Evolutionary conservation across 306 rosid species (phyloP).

Genomic region (Cucumis sativus): Cucumber_9930_V3 NC_026658.2:25244501-25245000

Average conservation of each 20-base stretch:
- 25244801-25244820: not conserved
- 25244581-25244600: not conserved
- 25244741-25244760: not conserved
- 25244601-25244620: not conserved
- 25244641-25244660: not conserved
- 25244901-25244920: not conserved
- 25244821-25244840: not conserved
- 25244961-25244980: not conserved
- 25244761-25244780: not conserved
- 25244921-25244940: not conserved
- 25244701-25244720: constrained; percentile 74
- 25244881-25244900: not conserved
- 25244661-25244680: constrained; percentile 2
- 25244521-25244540: constrained; percentile 13
- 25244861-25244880: constrained; percentile 15
- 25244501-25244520: constrained; percentile 13
- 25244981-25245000: not conserved
- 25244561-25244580: not conserved
- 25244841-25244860: constrained; percentile 20
- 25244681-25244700: constrained; percentile 50
- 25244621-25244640: not conserved
- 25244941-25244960: not conserved
- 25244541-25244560: constrained; percentile 11
- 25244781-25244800: not conserved
- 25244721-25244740: constrained; percentile 63